Conservation (phyloP, 345 rosid species). For the Corymbia maculata region DNA sequence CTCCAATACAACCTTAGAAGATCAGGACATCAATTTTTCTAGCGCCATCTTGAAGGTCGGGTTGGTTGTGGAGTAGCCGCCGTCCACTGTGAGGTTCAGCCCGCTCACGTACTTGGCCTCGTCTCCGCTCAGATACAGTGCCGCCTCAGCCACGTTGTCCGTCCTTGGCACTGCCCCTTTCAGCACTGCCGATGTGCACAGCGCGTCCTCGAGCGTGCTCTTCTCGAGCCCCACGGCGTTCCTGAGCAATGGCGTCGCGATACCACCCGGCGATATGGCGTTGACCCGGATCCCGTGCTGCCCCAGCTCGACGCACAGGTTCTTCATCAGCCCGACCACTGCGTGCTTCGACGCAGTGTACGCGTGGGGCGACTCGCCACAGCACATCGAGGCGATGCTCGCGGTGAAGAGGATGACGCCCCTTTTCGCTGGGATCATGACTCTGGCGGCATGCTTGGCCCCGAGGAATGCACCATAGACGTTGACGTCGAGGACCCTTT, state of each 20-base stretch:
- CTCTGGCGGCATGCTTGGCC: constrained; percentile 42
- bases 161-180: constrained; percentile 16
- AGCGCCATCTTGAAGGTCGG: constrained; percentile 9
- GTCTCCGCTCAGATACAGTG: constrained; percentile 24
- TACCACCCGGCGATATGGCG: constrained; percentile 19
- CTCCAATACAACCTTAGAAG: neutral
- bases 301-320: constrained; percentile 33
- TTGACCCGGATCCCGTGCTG: constrained; percentile 27
- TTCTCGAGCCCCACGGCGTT: constrained; percentile 9
- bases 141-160: constrained; percentile 33
- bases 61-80: constrained; percentile 30
- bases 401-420: constrained; percentile 36
- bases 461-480: constrained; percentile 26
- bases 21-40: neutral
- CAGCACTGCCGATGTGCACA: constrained; percentile 17
- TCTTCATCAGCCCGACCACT: constrained; percentile 36
- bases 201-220: constrained; percentile 4
- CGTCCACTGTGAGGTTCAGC: constrained; percentile 30
- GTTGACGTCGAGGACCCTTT: constrained; percentile 23
- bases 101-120: constrained; percentile 32
- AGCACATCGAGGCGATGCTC: constrained; percentile 11
- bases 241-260: constrained; percentile 22
- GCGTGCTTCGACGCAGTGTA: constrained; percentile 34
- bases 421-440: constrained; percentile 28
- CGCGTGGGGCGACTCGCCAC: constrained; percentile 21